Percentiles rank a stretch among this genome's conserved stretches.
Evolutionary conservation across 305 asterid genomes (phyloP).

Genomic region (Fraxinus angustifolia): DNA sequence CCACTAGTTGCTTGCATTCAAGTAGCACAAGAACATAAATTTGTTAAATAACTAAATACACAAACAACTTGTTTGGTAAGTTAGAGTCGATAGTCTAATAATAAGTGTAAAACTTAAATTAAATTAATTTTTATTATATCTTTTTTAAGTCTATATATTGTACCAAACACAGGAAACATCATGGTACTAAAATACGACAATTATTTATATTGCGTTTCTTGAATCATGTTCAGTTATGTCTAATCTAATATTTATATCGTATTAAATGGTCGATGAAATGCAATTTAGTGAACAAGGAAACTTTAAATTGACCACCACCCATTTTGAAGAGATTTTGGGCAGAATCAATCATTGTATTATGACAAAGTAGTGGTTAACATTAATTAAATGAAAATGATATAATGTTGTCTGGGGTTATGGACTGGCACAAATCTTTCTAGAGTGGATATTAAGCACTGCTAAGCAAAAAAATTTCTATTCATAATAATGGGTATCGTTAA

Average conservation of each 20-base stretch:
- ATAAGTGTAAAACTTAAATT: neutral
- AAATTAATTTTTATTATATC: neutral
- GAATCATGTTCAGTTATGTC: neutral
- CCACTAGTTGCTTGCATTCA: neutral
- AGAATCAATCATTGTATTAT: neutral
- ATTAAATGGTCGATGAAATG: neutral
- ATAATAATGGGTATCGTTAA: neutral
- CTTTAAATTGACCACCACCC: neutral
- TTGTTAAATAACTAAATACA: neutral
- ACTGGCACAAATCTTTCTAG: neutral
- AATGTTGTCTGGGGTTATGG: neutral
- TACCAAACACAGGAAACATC: neutral
- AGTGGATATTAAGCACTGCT: neutral
- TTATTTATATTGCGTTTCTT: neutral
- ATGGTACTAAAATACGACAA: neutral
- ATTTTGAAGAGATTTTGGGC: neutral
- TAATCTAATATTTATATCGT: too few species aligned
- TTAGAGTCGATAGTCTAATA: too few species aligned
- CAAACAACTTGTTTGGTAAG: neutral
- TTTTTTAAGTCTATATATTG: neutral
- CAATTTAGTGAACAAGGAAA: neutral
- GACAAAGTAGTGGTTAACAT: neutral
- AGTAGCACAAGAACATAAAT: neutral
- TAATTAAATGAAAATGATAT: neutral
- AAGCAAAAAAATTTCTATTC: neutral